A percentile compares a stretch with the other conserved stretches of the same genome.
These are phyloP conservation scores for Globisporangium orthogonon DNA, from an alignment of 352 stramenopile genomes.

Conservation along the genomic window DNA sequence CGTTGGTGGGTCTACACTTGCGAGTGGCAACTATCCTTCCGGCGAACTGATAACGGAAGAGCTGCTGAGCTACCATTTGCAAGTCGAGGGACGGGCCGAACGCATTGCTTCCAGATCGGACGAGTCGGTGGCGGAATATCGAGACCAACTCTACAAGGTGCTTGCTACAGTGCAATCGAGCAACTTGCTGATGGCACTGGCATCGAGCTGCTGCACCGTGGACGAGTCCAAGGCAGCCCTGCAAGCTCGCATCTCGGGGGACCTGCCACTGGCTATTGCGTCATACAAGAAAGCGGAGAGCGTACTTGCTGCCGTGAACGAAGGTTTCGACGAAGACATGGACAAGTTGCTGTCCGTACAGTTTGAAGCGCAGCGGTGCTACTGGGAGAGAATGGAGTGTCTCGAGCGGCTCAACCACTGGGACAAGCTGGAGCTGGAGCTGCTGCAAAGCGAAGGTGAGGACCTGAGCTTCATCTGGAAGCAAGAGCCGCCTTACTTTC, in stretches of 20 bases:
- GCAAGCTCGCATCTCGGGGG: conserved; percentile 55
- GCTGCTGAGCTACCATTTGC: conserved; percentile 30
- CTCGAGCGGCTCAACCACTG: conserved; percentile 68
- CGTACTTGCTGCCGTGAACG: conserved; percentile 31
- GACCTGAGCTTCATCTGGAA: conserved; percentile 40
- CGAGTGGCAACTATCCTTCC: conserved; percentile 46
- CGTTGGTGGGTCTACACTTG: conserved; percentile 51
- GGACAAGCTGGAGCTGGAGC: conserved; percentile 45
- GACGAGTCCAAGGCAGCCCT: conserved; percentile 55
- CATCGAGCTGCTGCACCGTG: conserved; percentile 40
- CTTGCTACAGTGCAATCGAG: conserved; percentile 56
- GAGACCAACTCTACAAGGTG: conserved; percentile 75
- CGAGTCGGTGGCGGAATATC: conserved; percentile 26
- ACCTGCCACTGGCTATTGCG: conserved; percentile 58
- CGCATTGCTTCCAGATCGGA: conserved; percentile 6
- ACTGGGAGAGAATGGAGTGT: conserved; percentile 58
- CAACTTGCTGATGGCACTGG: conserved; percentile 55
- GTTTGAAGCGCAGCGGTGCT: conserved; percentile 47
- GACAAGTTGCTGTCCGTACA: conserved; percentile 17
- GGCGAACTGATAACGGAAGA: conserved; percentile 69
- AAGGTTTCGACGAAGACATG: conserved; percentile 21
- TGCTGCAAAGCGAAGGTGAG: conserved; percentile 15
- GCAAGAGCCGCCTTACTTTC: conserved; percentile 52
- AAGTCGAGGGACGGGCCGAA: conserved; percentile 2
- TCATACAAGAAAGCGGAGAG: conserved; percentile 68